Conservation (phyloP, 345 rosid genomes). For the Isatis tinctoria region DNA sequence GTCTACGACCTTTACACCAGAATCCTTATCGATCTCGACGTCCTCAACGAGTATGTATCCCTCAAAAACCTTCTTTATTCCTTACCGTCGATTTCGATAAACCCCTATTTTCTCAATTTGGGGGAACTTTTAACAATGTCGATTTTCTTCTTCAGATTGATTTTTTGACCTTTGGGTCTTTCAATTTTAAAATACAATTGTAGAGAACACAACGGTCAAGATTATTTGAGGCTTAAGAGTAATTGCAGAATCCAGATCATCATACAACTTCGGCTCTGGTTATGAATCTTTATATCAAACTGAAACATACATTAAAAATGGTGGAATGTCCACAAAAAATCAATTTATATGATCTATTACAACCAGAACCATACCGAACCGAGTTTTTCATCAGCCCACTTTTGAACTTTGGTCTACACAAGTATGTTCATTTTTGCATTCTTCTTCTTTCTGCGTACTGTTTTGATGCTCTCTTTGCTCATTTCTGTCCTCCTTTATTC, state of each 20-base stretch:
- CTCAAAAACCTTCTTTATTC: not conserved
- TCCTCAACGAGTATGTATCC: constrained; percentile 50
- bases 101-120: constrained; percentile 9
- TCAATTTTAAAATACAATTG: not conserved
- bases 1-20: constrained; percentile 57
- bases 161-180: not conserved
- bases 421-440: too few species aligned
- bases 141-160: not conserved
- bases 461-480: too few species aligned
- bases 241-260: constrained; percentile 85
- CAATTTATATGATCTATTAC: constrained; percentile 58
- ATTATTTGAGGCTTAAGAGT: constrained; percentile 69
- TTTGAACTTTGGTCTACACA: constrained; percentile 36
- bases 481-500: too few species aligned
- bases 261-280: constrained; percentile 47
- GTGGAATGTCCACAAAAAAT: constrained; percentile 54
- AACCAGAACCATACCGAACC: constrained; percentile 57
- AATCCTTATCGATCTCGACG: constrained; percentile 64
- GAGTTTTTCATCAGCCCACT: constrained; percentile 74
- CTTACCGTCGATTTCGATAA: not conserved
- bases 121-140: not conserved
- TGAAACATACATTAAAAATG: constrained; percentile 42
- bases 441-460: too few species aligned
- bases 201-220: constrained; percentile 76
- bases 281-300: constrained; percentile 44